Evolutionary conservation across 2,329 filamentous ascomycete genomes (phyloP), one percentile per base, ranked within the genome.

Genomic region (Colletotrichum destructivum): DNA sequence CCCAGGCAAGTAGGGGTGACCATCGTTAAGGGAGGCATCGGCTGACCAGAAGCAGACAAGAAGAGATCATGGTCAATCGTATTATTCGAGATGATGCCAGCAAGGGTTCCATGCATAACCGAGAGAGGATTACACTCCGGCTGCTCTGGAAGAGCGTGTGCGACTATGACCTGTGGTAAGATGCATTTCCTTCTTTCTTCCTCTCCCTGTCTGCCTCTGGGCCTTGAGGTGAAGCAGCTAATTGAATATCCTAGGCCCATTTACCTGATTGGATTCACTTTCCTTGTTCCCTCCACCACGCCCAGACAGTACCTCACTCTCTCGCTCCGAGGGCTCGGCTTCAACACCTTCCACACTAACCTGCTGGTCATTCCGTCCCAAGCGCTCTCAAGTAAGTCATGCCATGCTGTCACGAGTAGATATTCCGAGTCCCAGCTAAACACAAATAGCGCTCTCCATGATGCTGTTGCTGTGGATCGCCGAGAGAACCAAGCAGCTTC

Each of bases 1-100:
- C 84, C 86, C 62, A 83, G 75, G n/a, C 23, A 21, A 40, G 56
- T 64, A 35, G 31, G 8, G 11, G 8, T 40, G 6, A 52, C 6
- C n/a, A 52, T 21, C 23, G 12, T 40, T 21, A 5, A 15, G 1
- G 1, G 78, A 79, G 1, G 1, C 84, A 84, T 35, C 40, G 83
- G 86, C 6, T 90, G 88, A 88, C 90, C 79, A 85, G 77, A 21
- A 84, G 86, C 62, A 83, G 76, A 13, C 88, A 90, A 74, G 85
- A 89, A 70, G 80, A 81, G 35, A 90, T 91, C 66, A 83, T 90
- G 21, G 88, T 90, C n/a, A 91, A 90, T 69, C 83, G 90, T 0
- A 77, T 84, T 2, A 76, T 84, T 13, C 85, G 89, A 2, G 89
- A 91, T 56, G 89, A 90, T 66, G 88, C 88, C 0, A 83, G 83